phyloP scores from a whole-genome alignment of 2,329 filamentous ascomycete genomes.

The Rhytidhysteron rufulum region DNA sequence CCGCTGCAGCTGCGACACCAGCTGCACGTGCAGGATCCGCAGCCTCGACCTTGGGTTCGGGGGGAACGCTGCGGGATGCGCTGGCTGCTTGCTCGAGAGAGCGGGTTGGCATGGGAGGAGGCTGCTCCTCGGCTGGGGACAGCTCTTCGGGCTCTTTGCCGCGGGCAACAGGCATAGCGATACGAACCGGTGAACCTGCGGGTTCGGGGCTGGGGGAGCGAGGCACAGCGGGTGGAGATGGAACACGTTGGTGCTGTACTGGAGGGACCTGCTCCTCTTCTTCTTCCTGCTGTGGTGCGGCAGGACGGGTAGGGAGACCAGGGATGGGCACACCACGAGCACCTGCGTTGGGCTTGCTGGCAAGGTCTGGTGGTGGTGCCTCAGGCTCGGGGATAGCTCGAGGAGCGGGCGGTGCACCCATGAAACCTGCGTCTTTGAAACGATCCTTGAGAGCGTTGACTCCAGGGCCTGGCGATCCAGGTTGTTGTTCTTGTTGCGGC shows the following conservation, averaged over 20 bases:
- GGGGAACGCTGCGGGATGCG: slow-evolving; percentile 60
- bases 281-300: slow-evolving; percentile 45
- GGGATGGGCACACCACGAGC: slow-evolving; percentile 70
- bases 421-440: slow-evolving; percentile 71
- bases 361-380: slow-evolving; percentile 57
- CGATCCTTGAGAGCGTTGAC: slow-evolving; percentile 75
- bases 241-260: slow-evolving; percentile 48
- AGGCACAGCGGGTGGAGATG: slow-evolving; percentile 35
- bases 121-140: slow-evolving; percentile 46
- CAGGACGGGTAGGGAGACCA: slow-evolving; percentile 63
- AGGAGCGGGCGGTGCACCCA: slow-evolving; percentile 43
- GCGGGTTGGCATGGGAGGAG: slow-evolving; percentile 59
- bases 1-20: slow-evolving; percentile 42
- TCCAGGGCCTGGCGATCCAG: slow-evolving; percentile 58
- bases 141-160: slow-evolving; percentile 50
- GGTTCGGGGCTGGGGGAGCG: slow-evolving; percentile 49
- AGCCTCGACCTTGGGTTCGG: slow-evolving; percentile 61
- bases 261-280: slow-evolving; percentile 47
- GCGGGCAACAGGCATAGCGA: slow-evolving; percentile 80
- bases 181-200: slow-evolving; percentile 71
- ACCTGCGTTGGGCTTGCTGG: slow-evolving; percentile 63
- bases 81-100: slow-evolving; percentile 62
- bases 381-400: slow-evolving; percentile 37
- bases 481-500: slow-evolving; percentile 49
- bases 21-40: slow-evolving; percentile 52